Evolutionary conservation across 2,329 filamentous ascomycete species (phyloP).

Genomic region (Leptodontidium sp.): DNA sequence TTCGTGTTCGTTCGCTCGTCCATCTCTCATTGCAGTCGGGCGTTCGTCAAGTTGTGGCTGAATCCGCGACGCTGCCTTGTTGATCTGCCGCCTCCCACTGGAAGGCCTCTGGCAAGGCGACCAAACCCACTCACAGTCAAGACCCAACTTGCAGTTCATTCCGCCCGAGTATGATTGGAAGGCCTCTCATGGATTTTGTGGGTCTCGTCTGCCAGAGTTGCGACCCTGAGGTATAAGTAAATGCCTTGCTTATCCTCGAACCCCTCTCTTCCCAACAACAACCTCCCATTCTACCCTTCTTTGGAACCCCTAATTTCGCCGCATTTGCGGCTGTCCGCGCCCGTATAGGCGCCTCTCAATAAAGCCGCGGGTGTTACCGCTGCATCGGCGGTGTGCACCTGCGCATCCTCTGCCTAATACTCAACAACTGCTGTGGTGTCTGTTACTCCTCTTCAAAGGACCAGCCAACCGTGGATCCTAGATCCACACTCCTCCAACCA

Average conservation of each 20-base stretch:
- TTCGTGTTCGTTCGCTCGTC: background rate
- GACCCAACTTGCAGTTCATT: background rate
- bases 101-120: conserved; percentile 15
- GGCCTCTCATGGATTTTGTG: conserved; percentile 7
- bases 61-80: background rate
- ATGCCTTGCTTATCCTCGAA: background rate
- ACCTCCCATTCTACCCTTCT: background rate
- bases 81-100: background rate
- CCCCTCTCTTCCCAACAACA: background rate
- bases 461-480: conserved; percentile 29
- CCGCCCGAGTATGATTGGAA: conserved; percentile 6
- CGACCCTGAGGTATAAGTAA: conserved; percentile 21
- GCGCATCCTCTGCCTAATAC: conserved; percentile 24
- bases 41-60: background rate
- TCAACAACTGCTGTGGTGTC: conserved; percentile 30
- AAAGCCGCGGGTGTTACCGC: conserved; percentile 31
- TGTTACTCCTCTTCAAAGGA: conserved; percentile 23
- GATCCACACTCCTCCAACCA: conserved; percentile 25
- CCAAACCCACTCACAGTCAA: background rate
- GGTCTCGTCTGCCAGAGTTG: background rate
- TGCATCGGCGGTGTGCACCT: conserved; percentile 30
- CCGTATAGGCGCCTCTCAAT: conserved; percentile 25
- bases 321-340: conserved; percentile 26
- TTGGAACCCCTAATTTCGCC: conserved; percentile 18
- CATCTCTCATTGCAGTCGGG: background rate